These are phyloP conservation scores for Arachnomyces sp. DNA, from an alignment of 2,329 filamentous ascomycete genomes.

Conservation along the genomic window DNA sequence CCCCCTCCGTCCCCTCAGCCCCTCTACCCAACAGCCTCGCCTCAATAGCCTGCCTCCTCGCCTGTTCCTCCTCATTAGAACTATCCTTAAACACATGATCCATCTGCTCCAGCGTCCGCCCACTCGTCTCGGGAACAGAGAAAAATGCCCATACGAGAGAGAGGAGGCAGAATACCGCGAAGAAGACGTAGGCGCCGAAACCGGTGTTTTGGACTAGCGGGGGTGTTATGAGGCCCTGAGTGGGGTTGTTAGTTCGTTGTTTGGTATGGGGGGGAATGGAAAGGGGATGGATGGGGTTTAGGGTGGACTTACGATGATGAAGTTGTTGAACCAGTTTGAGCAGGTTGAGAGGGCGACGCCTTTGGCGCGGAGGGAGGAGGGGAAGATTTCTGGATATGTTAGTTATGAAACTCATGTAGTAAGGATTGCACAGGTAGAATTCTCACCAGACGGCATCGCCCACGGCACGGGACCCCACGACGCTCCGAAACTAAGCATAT, in stretches of 20 bases:
- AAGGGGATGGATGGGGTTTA: no score
- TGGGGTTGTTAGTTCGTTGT: background rate
- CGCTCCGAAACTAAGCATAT: slow-evolving; percentile 66
- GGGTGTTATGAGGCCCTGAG: slow-evolving; percentile 56
- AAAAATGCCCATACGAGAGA: slow-evolving; percentile 40
- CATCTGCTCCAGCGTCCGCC: slow-evolving; percentile 45
- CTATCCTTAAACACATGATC: slow-evolving; percentile 36
- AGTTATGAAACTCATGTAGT: no score
- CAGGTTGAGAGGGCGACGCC: slow-evolving; percentile 26
- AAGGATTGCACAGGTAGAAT: no score
- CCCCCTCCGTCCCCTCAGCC: slow-evolving; percentile 3
- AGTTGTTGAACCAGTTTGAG: slow-evolving; percentile 46
- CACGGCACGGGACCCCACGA: slow-evolving; percentile 63
- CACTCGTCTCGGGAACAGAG: slow-evolving; percentile 49
- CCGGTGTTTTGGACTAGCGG: slow-evolving; percentile 52
- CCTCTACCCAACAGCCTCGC: slow-evolving; percentile 19
- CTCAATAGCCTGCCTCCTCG: slow-evolving; percentile 25
- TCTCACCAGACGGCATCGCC: slow-evolving; percentile 53
- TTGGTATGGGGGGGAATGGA: no score
- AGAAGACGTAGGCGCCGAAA: slow-evolving; percentile 51
- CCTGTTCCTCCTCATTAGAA: slow-evolving; percentile 24
- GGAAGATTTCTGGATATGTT: slow-evolving; percentile 53
- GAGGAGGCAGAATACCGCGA: slow-evolving; percentile 43
- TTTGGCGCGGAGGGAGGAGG: slow-evolving; percentile 59
- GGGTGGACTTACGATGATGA: slow-evolving; percentile 52